Evolutionary conservation across 441 rosid species (phyloP).

Genomic region (Lepidium campestre): DNA sequence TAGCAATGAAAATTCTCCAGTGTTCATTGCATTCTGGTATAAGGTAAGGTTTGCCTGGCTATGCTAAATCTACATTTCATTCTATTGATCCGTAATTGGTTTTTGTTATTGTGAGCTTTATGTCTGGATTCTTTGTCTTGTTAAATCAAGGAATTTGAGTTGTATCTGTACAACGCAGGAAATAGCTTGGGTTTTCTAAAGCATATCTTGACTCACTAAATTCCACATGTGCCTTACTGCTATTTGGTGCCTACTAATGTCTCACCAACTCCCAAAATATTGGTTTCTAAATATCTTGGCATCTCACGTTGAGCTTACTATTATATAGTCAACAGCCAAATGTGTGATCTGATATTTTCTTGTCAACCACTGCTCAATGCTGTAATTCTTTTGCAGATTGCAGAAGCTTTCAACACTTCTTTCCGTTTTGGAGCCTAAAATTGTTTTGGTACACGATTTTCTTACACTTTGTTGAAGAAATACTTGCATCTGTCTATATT

Average conservation of each 20-base stretch:
- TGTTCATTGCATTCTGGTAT: slow-evolving; percentile 82
- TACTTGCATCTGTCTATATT: not conserved
- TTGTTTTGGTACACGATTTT: slow-evolving; percentile 45
- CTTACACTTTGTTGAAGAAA: not conserved
- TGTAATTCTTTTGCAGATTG: slow-evolving; percentile 32
- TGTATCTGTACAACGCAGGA: not conserved
- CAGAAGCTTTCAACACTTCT: slow-evolving; percentile 44
- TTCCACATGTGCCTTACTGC: not conserved
- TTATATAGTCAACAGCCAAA: not conserved
- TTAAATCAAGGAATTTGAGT: not conserved
- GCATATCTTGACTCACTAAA: not conserved
- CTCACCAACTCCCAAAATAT: not conserved
- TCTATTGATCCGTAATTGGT: not conserved
- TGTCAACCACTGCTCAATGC: not conserved
- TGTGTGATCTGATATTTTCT: not conserved
- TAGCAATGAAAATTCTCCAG: slow-evolving; percentile 72
- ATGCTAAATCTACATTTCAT: not conserved
- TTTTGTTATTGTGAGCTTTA: not conserved
- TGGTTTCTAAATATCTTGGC: not conserved
- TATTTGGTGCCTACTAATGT: not conserved
- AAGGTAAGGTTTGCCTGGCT: slow-evolving; percentile 33
- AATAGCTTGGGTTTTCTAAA: not conserved
- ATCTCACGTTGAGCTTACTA: not conserved
- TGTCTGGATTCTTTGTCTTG: not conserved
- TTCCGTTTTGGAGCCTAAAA: slow-evolving; percentile 55